Base-by-base conservation (phyloP, 768 basidiomycete species). In the Phlegmacium glaucopus region DNA sequence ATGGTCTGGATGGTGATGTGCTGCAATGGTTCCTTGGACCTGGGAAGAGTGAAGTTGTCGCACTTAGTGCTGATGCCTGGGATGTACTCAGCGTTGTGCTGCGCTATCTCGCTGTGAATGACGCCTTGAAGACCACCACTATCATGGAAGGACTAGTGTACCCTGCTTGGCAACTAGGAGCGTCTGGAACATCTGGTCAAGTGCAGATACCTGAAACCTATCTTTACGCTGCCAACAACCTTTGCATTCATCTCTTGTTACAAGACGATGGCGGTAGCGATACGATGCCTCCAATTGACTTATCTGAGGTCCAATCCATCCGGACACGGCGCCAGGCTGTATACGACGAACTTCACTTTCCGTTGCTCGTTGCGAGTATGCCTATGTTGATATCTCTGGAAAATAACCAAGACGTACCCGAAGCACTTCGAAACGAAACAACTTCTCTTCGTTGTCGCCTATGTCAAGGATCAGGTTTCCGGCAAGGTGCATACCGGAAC, bases 141-240 rank as follows among this genome's bases (percentile, higher is more conserved):
- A 74, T 92, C 38, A 66, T 93, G 32, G 69, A 75, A 45, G 87
- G 88, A 11, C 63, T 93, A 13, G 76, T 90, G n/a, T 90, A 88
- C 61, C 87, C 86, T 15, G 80, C 82, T 4, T 93, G 89, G 90
- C 69, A 74, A 42, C 66, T 77, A 16, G 77, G 72, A n/a, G 78
- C 81, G 10, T 64, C 65, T 9, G 60, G 70, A 36, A 57, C 66
- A 1, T 55, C 61, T 0, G 66, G 70, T 32, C 71, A 76, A 45
- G 67, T 67, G 0, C 63, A 68, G 18, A 57, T 72, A n/a, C 62
- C 76, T 3, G 69, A 75, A 37, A 70, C 72, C 4, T 80, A 83
- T 45, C 66, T 92, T 25, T 70, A 69, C 30, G 79, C 85, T 6
- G 81, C 83, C 16, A 90, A 86, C 52, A 65, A 67, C 8, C 65